These are phyloP conservation scores for Daldinia concentrica DNA, from an alignment of 495 filamentous ascomycete species.

Conservation along the genomic window DNA sequence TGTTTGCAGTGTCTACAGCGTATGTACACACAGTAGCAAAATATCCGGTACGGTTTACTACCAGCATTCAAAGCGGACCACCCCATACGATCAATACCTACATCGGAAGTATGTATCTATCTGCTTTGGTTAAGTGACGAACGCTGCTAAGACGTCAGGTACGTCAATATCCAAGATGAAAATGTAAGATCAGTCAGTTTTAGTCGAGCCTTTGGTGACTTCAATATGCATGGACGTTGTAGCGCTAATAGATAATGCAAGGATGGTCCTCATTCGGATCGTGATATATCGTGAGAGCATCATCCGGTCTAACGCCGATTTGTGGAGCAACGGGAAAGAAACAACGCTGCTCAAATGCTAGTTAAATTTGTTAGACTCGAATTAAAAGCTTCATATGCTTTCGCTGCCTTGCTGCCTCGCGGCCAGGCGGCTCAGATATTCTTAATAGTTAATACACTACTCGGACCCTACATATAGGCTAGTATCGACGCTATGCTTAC, in stretches of 20 bases:
- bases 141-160: conserved; percentile 17
- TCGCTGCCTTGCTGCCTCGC: conserved; percentile 13
- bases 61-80: not conserved
- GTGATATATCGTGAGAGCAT: conserved; percentile 34
- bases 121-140: not conserved
- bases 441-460: conserved; percentile 5
- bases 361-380: conserved; percentile 12
- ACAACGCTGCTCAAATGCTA: not conserved
- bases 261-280: conserved; percentile 21
- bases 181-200: conserved; percentile 25
- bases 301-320: conserved; percentile 40
- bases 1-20: no score
- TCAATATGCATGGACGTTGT: conserved; percentile 38
- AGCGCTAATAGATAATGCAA: conserved; percentile 31
- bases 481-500: conserved; percentile 43
- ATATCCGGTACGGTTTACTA: conserved; percentile 4
- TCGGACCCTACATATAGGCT: conserved; percentile 34
- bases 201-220: conserved; percentile 34
- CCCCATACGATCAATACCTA: conserved; percentile 6
- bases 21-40: conserved; percentile 5
- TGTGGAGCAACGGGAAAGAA: conserved; percentile 33
- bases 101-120: conserved; percentile 4
- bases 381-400: conserved; percentile 27
- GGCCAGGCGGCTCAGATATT: conserved; percentile 26
- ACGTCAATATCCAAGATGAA: conserved; percentile 35